Evolutionary conservation across 441 rosid species (phyloP), one percentile per base, ranked within the genome.

Genomic region (Croton setiger): DNA sequence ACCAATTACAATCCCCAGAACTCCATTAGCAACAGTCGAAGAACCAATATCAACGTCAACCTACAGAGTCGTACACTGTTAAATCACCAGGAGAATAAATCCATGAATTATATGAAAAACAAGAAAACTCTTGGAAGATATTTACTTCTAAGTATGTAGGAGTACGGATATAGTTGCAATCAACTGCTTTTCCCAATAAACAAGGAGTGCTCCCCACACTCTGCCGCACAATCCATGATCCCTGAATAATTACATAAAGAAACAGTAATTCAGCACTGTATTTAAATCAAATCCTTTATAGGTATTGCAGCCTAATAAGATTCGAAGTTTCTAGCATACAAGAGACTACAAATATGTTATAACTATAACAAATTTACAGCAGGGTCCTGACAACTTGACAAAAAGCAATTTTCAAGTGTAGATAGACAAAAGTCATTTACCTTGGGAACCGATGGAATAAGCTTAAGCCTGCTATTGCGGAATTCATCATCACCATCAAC

Each of bases 131-230:
- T 27, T 14, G 8, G 35, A 59, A 18, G 55, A 37, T 31, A 23
- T 65, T 86, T 80, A 91, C 97, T 75, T 96, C 98, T 55, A 96
- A 81, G 81, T 88, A 96, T 45, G 84, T 83, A 9, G 88, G 87
- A 61, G 90, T 89, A 60, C 93, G 97, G 36, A 96, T 87, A 74
- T 96, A 96, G 80, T 80, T 96, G 88, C 97, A 88, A 80, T 96
- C 99, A 66, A 91, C 97, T 44, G 97, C 97, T 79, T 90, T 96
- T 69, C 99, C 98, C 68, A 96, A 76, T 73, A 93, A 86, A 81
- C 99, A 93, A 23, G 99, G 99, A 48, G 98, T 93, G 87, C 98
- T 91, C 75, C 98, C 99, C 71, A 96, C 98, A 76, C 99, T 96
- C 77, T 96, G 98, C 63, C 97, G 92, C 71, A 96, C 99, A 68